phyloP scores from a whole-genome alignment of 768 basidiomycete genomes.

The Xerocomellus amylosporus region DNA sequence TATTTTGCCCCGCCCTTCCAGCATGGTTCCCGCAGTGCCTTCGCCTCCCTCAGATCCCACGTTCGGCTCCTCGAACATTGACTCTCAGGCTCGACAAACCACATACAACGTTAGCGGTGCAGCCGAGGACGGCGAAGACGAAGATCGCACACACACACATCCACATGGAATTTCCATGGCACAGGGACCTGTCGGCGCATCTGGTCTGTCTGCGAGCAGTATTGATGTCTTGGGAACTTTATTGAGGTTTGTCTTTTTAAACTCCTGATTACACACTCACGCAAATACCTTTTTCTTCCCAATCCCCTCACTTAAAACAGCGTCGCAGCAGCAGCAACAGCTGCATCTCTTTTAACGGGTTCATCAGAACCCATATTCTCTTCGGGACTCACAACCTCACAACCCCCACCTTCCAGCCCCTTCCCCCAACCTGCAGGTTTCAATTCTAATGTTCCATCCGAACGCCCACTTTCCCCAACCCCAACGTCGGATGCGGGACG shows the following conservation, averaged over 20 bases:
- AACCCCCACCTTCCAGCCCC: constrained; percentile 12
- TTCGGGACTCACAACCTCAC: constrained; percentile 48
- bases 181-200: constrained; percentile 27
- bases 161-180: constrained; percentile 26
- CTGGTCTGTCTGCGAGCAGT: constrained; percentile 62
- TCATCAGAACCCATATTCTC: constrained; percentile 63
- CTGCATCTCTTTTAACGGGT: constrained; percentile 78
- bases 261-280: background rate
- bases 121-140: constrained; percentile 15
- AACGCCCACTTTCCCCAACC: constrained; percentile 41
- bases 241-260: constrained; percentile 52
- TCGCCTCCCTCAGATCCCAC: constrained; percentile 7
- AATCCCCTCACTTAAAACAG: constrained; percentile 37
- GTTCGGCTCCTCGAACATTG: background rate
- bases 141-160: constrained; percentile 11
- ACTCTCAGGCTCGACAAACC: constrained; percentile 3
- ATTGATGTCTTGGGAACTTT: constrained; percentile 83
- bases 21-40: constrained; percentile 28
- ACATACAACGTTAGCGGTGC: background rate
- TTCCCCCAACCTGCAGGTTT: constrained; percentile 10
- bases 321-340: constrained; percentile 90
- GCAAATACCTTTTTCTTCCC: background rate
- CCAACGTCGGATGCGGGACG: constrained; percentile 40
- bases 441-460: constrained; percentile 20
- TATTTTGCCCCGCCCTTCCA: constrained; percentile 38